A percentile compares a stretch with the other conserved stretches of the same genome.
Evolutionary conservation across 768 basidiomycete species (phyloP).

Genomic region (Crucibulum laeve): DNA sequence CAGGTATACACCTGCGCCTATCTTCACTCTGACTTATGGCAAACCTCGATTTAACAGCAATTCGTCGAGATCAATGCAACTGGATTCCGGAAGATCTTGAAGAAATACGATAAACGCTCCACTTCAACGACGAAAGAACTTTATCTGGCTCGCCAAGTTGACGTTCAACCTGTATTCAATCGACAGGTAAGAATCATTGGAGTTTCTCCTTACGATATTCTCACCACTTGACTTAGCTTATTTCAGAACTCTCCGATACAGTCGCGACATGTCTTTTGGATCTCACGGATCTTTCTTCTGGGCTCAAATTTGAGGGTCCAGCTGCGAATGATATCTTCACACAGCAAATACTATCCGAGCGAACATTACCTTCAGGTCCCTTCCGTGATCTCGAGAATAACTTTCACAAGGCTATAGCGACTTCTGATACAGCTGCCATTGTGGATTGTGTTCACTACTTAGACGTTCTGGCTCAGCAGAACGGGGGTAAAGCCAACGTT

Average conservation of each 20-base stretch:
- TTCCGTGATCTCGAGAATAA: slow-evolving; percentile 88
- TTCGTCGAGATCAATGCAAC: slow-evolving; percentile 97
- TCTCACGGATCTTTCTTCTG: slow-evolving; percentile 70
- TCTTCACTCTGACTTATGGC: slow-evolving; percentile 12
- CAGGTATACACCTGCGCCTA: slow-evolving; percentile 52
- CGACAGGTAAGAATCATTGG: slow-evolving; percentile 62
- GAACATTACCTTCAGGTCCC: slow-evolving; percentile 59
- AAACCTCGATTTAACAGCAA: slow-evolving; percentile 50
- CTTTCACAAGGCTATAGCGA: slow-evolving; percentile 70
- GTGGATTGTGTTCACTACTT: slow-evolving; percentile 69
- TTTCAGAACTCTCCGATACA: slow-evolving; percentile 91
- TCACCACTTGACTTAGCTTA: slow-evolving; percentile 52
- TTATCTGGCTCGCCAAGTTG: slow-evolving; percentile 93
- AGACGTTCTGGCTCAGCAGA: slow-evolving; percentile 57
- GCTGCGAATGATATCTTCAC: slow-evolving; percentile 73
- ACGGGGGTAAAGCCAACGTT: slow-evolving; percentile 61
- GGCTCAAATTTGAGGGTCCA: slow-evolving; percentile 74
- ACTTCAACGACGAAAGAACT: slow-evolving; percentile 95
- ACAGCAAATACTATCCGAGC: slow-evolving; percentile 66
- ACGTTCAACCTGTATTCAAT: slow-evolving; percentile 98
- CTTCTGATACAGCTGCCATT: slow-evolving; percentile 55
- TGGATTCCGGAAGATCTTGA: slow-evolving; percentile 94
- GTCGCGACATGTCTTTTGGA: slow-evolving; percentile 82
- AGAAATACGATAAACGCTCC: slow-evolving; percentile 98
- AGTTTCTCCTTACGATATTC: slow-evolving; percentile 1